These are phyloP conservation scores for Tremella yokohamensis DNA, from an alignment of 768 basidiomycete species.

Conservation along the genomic window DNA sequence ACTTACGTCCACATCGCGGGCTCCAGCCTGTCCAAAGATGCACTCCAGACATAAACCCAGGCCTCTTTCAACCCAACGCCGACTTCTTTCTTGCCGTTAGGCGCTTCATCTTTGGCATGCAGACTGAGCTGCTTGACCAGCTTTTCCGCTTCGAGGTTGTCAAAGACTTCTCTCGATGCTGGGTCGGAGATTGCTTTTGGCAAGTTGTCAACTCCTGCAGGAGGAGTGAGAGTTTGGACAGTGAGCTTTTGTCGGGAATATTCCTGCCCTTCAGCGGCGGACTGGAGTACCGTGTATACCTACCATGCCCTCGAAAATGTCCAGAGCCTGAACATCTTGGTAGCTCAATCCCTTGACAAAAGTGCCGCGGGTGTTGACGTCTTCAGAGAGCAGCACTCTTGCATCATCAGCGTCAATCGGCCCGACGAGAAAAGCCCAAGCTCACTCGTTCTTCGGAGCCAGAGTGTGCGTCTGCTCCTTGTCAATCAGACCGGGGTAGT, in stretches of 20 bases:
- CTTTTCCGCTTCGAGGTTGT: constrained; percentile 51
- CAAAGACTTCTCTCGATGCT: constrained; percentile 41
- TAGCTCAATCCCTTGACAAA: constrained; percentile 69
- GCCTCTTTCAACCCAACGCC: constrained; percentile 6
- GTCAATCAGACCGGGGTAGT: constrained; percentile 81
- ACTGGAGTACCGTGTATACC: constrained; percentile 50
- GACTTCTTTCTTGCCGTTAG: neutral
- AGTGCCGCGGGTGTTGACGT: constrained; percentile 71
- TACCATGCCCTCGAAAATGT: constrained; percentile 75
- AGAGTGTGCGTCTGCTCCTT: constrained; percentile 56
- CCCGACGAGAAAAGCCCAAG: neutral
- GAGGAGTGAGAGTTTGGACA: constrained; percentile 59
- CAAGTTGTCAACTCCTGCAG: constrained; percentile 7
- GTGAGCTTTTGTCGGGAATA: constrained; percentile 61
- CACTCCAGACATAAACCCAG: constrained; percentile 71
- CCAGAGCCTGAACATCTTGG: constrained; percentile 65
- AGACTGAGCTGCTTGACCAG: too few species aligned
- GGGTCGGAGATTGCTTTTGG: constrained; percentile 22
- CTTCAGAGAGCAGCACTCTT: constrained; percentile 52
- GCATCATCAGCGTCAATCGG: neutral
- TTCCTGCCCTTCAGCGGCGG: constrained; percentile 57
- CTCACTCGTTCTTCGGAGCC: constrained; percentile 47
- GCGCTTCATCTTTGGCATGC: too few species aligned
- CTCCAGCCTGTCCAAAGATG: constrained; percentile 54
- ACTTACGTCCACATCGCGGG: constrained; percentile 63